Percentiles rank a stretch among this genome's conserved stretches.
Conservation (phyloP, 2,329 filamentous ascomycete genomes). For the Microsporum ferrugineum region DNA sequence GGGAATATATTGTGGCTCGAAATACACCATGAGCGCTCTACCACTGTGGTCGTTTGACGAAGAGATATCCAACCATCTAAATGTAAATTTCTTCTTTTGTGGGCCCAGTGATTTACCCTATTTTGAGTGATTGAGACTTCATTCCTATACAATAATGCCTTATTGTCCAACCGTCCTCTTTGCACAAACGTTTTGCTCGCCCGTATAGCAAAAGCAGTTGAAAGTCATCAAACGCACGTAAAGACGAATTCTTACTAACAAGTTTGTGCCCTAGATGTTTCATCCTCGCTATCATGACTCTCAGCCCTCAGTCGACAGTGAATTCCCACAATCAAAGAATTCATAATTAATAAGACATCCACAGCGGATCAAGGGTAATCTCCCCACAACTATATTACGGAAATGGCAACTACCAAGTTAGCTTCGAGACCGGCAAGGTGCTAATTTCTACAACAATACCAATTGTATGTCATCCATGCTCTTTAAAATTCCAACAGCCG, state of each 20-base stretch:
- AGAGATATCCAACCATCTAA: too few species aligned
- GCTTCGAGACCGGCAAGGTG: slow-evolving; percentile 13
- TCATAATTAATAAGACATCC: slow-evolving; percentile 16
- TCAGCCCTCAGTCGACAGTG: slow-evolving; percentile 14
- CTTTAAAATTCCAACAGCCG: slow-evolving; percentile 21
- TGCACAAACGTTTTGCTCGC: background rate
- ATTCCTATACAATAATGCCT: too few species aligned
- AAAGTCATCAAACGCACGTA: slow-evolving; percentile 15
- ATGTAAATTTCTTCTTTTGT: too few species aligned
- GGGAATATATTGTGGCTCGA: too few species aligned
- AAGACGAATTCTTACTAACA: slow-evolving; percentile 15
- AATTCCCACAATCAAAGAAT: slow-evolving; percentile 11
- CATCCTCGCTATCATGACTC: slow-evolving; percentile 18
- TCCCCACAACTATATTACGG: slow-evolving; percentile 13
- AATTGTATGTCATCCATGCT: slow-evolving; percentile 19
- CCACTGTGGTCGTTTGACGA: too few species aligned
- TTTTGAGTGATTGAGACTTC: too few species aligned
- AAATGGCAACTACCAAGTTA: slow-evolving; percentile 20
- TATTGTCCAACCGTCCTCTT: too few species aligned
- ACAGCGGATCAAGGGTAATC: slow-evolving; percentile 1
- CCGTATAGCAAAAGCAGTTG: slow-evolving; percentile 9
- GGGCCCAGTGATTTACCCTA: too few species aligned
- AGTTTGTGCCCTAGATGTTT: slow-evolving; percentile 24
- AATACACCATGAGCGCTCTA: too few species aligned
- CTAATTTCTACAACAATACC: slow-evolving; percentile 17